phyloP scores from a whole-genome alignment of 2,329 filamentous ascomycete species.

The Fusarium luffae region DNA sequence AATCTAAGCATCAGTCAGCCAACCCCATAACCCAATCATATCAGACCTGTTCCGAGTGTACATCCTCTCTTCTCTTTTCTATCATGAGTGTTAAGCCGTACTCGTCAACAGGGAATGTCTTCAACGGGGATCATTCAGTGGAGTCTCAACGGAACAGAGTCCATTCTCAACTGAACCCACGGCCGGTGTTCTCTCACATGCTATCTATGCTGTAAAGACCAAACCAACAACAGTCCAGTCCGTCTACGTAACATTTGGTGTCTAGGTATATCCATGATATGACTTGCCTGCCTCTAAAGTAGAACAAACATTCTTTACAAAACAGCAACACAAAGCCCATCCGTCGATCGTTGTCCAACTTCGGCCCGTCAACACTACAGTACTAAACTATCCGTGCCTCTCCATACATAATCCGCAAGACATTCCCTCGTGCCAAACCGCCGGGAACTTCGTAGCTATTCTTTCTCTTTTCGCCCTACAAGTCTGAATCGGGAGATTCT shows the following conservation, averaged over 20 bases:
- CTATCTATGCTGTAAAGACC: not conserved
- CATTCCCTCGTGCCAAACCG: conserved; percentile 37
- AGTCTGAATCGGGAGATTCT: conserved; percentile 40
- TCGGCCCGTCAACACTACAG: not conserved
- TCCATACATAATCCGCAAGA: conserved; percentile 39
- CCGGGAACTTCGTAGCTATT: not conserved
- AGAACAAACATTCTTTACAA: not conserved
- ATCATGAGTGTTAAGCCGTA: conserved; percentile 1
- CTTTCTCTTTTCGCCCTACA: conserved; percentile 19
- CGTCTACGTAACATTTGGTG: not conserved
- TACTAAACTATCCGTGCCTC: conserved; percentile 11
- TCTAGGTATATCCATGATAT: conserved; percentile 1
- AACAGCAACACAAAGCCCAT: not conserved
- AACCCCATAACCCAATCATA: not conserved
- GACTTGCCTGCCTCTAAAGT: not conserved
- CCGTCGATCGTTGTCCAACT: conserved; percentile 32
- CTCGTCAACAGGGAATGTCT: conserved; percentile 20
- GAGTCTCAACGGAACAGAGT: not conserved
- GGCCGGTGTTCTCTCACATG: conserved; percentile 14
- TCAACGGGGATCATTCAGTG: conserved; percentile 16
- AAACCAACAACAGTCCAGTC: conserved; percentile 16
- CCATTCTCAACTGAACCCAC: conserved; percentile 6
- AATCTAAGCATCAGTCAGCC: not conserved
- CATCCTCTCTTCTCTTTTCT: not conserved
- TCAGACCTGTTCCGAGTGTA: not conserved